Evolutionary conservation across 2,329 filamentous ascomycete genomes (phyloP).

Genomic region (Fusarium solani-melongenae): DNA sequence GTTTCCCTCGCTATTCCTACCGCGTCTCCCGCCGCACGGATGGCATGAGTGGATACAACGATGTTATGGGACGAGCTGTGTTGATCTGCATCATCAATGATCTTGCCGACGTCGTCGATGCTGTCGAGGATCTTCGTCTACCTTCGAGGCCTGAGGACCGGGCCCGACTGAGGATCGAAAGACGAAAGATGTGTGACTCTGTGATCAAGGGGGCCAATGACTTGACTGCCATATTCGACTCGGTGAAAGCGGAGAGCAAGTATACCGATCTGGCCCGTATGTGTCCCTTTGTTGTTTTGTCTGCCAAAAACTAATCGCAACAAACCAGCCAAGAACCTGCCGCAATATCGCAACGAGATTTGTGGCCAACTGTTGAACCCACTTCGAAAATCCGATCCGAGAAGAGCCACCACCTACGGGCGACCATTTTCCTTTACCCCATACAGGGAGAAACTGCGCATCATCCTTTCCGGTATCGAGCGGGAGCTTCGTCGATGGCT

Average conservation of each 20-base stretch:
- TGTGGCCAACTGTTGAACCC: slow-evolving; percentile 23
- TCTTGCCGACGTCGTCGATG: slow-evolving; percentile 29
- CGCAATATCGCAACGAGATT: slow-evolving; percentile 28
- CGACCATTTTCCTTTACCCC: slow-evolving; percentile 22
- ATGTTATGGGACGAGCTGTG: slow-evolving; percentile 28
- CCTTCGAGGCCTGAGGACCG: slow-evolving; percentile 25
- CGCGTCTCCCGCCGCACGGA: slow-evolving; percentile 25
- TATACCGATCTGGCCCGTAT: slow-evolving; percentile 25
- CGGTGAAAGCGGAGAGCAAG: slow-evolving; percentile 28
- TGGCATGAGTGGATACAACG: slow-evolving; percentile 23
- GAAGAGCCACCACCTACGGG: slow-evolving; percentile 2
- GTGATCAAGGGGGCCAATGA: slow-evolving; percentile 27
- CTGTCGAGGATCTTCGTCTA: slow-evolving; percentile 28
- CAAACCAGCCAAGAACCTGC: slow-evolving; percentile 28
- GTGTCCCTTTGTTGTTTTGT: neutral
- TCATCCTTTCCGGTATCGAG: slow-evolving; percentile 20
- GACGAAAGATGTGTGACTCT: slow-evolving; percentile 25
- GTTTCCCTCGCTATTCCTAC: slow-evolving; percentile 29
- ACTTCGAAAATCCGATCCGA: slow-evolving; percentile 24
- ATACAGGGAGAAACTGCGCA: slow-evolving; percentile 23
- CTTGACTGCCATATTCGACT: slow-evolving; percentile 28
- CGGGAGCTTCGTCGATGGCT: slow-evolving; percentile 31
- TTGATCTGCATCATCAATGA: slow-evolving; percentile 34
- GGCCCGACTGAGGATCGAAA: slow-evolving; percentile 21
- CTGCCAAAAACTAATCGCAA: neutral